These are phyloP conservation scores for Candida rishiriensis DNA, from an alignment of 805 yeast genomes.

Conservation along the genomic window DNA sequence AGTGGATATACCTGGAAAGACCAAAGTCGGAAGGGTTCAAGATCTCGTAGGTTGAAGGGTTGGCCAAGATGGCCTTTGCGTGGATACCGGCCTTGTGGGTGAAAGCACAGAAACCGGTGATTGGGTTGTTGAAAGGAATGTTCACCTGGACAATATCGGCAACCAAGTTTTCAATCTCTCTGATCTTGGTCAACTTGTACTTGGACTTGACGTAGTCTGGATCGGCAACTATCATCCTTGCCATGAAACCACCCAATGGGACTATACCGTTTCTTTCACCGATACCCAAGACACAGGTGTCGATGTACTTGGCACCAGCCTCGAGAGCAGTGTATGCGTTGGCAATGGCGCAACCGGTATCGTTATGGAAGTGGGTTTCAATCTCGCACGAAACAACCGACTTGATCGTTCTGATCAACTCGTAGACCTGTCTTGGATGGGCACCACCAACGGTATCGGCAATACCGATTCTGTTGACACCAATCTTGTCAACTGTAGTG, in stretches of 20 bases:
- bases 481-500: constrained; percentile 94
- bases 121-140: constrained; percentile 96
- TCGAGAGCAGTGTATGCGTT: constrained; percentile 97
- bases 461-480: constrained; percentile 98
- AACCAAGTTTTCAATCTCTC: constrained; percentile 92
- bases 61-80: constrained; percentile 97
- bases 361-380: constrained; percentile 98
- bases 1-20: constrained; percentile 91
- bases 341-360: constrained; percentile 98
- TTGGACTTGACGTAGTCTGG: constrained; percentile 92
- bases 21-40: constrained; percentile 94
- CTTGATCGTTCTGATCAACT: constrained; percentile 87
- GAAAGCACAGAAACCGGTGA: constrained; percentile 98
- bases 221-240: constrained; percentile 98
- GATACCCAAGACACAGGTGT: constrained; percentile 93
- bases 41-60: constrained; percentile 98
- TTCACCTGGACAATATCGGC: constrained; percentile 97
- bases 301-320: constrained; percentile 94
- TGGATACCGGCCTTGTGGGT: constrained; percentile 99
- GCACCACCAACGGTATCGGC: constrained; percentile 99
- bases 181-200: constrained; percentile 90
- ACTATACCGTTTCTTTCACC: constrained; percentile 99
- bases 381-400: constrained; percentile 94
- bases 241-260: constrained; percentile 97
- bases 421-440: constrained; percentile 98